Evolutionary conservation across 306 rosid genomes (phyloP).

Genomic region (Dalbergia cochinchinensis): DNA sequence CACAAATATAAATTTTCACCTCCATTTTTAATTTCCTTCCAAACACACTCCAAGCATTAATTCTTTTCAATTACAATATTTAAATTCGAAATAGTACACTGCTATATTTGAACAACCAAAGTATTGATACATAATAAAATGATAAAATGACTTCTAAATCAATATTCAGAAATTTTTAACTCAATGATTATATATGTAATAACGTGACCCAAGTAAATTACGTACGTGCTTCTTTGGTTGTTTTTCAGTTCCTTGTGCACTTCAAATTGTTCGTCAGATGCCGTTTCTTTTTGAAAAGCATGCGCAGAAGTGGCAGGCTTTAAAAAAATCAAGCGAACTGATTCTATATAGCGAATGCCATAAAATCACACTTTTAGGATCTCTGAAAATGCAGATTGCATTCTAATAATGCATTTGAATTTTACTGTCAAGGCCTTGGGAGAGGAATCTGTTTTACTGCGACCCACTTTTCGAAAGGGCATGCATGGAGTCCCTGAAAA

Average conservation of each 20-base stretch:
- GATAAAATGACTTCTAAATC: background rate
- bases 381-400: constrained; percentile 32
- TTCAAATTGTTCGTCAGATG: constrained; percentile 45
- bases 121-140: background rate
- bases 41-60: too few species aligned
- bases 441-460: constrained; percentile 45
- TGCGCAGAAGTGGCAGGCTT: constrained; percentile 72
- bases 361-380: constrained; percentile 44
- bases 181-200: background rate
- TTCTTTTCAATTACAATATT: too few species aligned
- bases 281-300: constrained; percentile 62
- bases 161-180: too few species aligned
- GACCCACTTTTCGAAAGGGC: constrained; percentile 53
- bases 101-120: too few species aligned
- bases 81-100: too few species aligned
- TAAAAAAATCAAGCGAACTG: constrained; percentile 48
- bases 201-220: background rate
- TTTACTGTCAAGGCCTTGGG: constrained; percentile 38
- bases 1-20: too few species aligned
- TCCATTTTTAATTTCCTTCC: too few species aligned
- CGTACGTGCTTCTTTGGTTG: constrained; percentile 9
- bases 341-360: constrained; percentile 48
- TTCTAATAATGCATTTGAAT: constrained; percentile 26
- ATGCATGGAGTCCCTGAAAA: constrained; percentile 40
- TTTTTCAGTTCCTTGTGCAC: constrained; percentile 22